Percentiles rank a stretch among this genome's conserved stretches.
Evolutionary conservation across 768 basidiomycete species (phyloP).

Genomic region (Lactarius deliciosus): DNA sequence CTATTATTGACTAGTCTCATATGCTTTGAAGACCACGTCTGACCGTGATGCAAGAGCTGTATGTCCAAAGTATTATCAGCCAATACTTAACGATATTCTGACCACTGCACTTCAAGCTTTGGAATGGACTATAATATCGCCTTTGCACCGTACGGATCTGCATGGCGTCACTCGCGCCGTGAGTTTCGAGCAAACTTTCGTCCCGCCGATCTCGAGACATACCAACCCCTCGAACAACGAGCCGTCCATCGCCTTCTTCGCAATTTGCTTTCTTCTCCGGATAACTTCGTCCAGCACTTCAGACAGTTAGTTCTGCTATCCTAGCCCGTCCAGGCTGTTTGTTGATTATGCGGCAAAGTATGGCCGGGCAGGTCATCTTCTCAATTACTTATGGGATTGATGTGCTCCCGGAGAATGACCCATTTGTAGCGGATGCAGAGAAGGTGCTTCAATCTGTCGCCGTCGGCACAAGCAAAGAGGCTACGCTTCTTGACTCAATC

Average conservation of each 20-base stretch:
- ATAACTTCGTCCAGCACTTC: not conserved
- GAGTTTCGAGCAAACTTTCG: not conserved
- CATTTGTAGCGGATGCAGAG: not conserved
- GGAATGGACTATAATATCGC: constrained; percentile 3
- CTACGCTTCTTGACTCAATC: not conserved
- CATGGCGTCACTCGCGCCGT: not conserved
- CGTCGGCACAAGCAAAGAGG: not conserved
- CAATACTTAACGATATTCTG: too few species aligned
- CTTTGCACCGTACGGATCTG: not conserved
- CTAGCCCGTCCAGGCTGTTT: too few species aligned
- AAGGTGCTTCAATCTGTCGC: not conserved
- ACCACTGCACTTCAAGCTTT: not conserved
- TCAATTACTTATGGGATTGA: not conserved
- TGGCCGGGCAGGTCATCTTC: not conserved
- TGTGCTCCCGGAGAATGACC: not conserved
- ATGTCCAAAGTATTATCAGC: too few species aligned
- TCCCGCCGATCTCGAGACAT: not conserved
- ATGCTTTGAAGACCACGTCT: too few species aligned
- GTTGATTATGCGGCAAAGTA: not conserved
- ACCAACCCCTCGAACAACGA: not conserved
- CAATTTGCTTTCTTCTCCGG: not conserved
- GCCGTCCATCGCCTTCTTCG: not conserved
- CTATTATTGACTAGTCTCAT: too few species aligned
- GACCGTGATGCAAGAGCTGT: too few species aligned
- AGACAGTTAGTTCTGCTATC: not conserved